Evolutionary conservation across 2,329 filamentous ascomycete genomes (phyloP).

Genomic region (Leptographium flavum): DNA sequence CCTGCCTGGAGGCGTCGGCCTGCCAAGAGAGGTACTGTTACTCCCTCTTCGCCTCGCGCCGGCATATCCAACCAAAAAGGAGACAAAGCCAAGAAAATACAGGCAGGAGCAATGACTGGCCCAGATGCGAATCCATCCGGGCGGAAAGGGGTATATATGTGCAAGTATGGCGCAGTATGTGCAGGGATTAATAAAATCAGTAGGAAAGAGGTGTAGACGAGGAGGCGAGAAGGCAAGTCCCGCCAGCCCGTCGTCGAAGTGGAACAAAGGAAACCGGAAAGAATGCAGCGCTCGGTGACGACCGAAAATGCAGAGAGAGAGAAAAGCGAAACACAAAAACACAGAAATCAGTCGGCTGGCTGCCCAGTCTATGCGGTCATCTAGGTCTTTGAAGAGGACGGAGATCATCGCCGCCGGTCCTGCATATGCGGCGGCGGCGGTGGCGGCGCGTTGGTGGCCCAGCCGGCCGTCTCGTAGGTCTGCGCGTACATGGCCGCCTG

Average conservation of each 20-base stretch:
- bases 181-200: too few species aligned
- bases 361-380: constrained; percentile 2
- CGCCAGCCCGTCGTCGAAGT: background rate
- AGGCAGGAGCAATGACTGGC: background rate
- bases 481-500: constrained; percentile 8
- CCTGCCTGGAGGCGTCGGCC: background rate
- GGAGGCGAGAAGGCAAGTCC: background rate
- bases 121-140: too few species aligned
- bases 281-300: too few species aligned
- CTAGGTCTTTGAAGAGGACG: constrained; percentile 65
- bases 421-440: constrained; percentile 14
- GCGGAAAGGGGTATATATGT: background rate
- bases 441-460: constrained; percentile 5
- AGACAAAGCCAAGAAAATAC: background rate
- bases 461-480: constrained; percentile 10
- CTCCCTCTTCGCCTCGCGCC: background rate
- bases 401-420: constrained; percentile 50
- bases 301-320: background rate
- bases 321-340: background rate
- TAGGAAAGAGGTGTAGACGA: too few species aligned
- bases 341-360: background rate
- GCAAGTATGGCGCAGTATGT: background rate
- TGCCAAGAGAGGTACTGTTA: constrained; percentile 1
- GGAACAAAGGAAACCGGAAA: background rate
- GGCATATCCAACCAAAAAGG: background rate